phyloP scores from a whole-genome alignment of 108 stramenopile genomes.

The Poteriospumella lacustris region DNA sequence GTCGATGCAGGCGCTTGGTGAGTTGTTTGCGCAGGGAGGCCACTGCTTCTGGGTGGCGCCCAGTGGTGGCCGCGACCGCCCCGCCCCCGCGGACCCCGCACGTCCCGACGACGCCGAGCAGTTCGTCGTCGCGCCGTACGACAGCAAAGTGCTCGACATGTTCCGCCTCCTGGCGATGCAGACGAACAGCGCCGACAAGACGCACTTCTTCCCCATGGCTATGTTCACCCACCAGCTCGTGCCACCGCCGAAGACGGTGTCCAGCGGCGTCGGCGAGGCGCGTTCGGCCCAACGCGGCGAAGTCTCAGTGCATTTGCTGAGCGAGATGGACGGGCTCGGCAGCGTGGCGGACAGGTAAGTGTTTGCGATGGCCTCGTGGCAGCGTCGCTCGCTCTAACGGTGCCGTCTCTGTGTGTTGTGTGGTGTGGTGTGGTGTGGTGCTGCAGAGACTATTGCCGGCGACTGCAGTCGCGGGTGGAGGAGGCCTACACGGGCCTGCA shows the following conservation, averaged over 20 bases:
- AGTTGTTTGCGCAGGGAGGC: constrained; percentile 58
- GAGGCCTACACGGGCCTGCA: too few relatives aligned
- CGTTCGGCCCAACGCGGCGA: constrained; percentile 24
- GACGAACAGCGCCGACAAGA: constrained; percentile 55
- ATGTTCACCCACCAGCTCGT: constrained; percentile 89
- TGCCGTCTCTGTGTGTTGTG: too few relatives aligned
- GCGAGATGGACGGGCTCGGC: not conserved
- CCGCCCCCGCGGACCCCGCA: constrained; percentile 65
- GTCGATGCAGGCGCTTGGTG: constrained; percentile 43
- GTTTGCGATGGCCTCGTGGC: too few relatives aligned
- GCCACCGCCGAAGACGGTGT: constrained; percentile 76
- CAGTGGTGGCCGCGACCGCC: constrained; percentile 82
- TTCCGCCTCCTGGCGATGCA: constrained; percentile 88
- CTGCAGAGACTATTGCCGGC: too few relatives aligned
- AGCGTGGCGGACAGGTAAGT: not conserved
- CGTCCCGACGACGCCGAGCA: constrained; percentile 68
- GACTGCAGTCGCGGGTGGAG: too few relatives aligned
- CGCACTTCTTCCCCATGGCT: constrained; percentile 86
- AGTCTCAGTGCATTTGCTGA: not conserved
- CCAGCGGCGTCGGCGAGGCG: constrained; percentile 41
- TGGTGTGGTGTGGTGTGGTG: too few relatives aligned
- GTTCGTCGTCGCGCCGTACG: constrained; percentile 81
- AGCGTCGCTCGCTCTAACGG: too few relatives aligned
- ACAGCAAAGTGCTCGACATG: constrained; percentile 86
- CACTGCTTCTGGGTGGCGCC: constrained; percentile 91